These are phyloP conservation scores for Scheffersomyces parashehatae DNA, from an alignment of 1,139 yeast species.

Conservation along the genomic window DNA sequence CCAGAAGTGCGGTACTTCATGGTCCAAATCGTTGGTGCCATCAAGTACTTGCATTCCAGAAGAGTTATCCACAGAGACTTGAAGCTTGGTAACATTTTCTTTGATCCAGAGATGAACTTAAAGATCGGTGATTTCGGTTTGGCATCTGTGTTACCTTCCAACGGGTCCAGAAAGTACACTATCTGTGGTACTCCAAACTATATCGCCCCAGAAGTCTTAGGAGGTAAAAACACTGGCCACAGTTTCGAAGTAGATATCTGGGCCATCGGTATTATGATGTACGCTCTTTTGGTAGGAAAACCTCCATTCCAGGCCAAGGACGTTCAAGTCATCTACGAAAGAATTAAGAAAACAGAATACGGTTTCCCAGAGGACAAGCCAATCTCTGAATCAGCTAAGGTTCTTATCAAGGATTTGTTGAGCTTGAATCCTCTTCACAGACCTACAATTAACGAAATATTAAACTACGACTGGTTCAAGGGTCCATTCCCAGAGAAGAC, in stretches of 20 bases:
- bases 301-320: conserved; percentile 98
- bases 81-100: conserved; percentile 90
- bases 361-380: conserved; percentile 74
- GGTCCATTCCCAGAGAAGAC: conserved; percentile 82
- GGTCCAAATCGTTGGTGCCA: conserved; percentile 93
- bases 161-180: conserved; percentile 77
- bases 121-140: conserved; percentile 97
- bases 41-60: conserved; percentile 86
- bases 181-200: conserved; percentile 98
- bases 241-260: conserved; percentile 93
- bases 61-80: conserved; percentile 95
- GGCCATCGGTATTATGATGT: conserved; percentile 97
- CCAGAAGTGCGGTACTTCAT: conserved; percentile 90
- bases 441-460: conserved; percentile 77
- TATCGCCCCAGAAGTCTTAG: conserved; percentile 94
- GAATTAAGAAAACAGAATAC: conserved; percentile 84
- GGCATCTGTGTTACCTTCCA: conserved; percentile 78
- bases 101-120: conserved; percentile 88
- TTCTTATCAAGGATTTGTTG: conserved; percentile 69
- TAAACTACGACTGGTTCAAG: conserved; percentile 81
- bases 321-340: conserved; percentile 88
- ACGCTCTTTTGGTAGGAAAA: conserved; percentile 85
- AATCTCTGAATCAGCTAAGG: conserved; percentile 70
- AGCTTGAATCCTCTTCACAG: conserved; percentile 78
- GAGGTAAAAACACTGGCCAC: conserved; percentile 87